Base-by-base conservation (phyloP, 176 grass and related monocot genomes). In the Phyllostachys edulis region DNA sequence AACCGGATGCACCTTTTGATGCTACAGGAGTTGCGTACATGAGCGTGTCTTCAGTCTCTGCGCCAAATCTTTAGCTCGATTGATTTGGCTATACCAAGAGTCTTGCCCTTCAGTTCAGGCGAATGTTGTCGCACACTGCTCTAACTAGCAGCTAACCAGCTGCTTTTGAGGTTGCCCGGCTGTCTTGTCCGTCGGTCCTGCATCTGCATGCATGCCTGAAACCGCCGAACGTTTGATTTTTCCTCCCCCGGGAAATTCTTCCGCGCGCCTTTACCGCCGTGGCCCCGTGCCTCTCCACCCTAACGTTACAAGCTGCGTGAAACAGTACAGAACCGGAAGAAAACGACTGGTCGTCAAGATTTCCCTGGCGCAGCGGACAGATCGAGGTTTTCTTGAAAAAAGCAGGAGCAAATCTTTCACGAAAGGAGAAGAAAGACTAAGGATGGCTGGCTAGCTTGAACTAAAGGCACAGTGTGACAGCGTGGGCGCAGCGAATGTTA, bases 311-410 rank as follows among this genome's bases (percentile, higher is more conserved):
- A 37, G 68, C 26, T 34, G 41, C 56, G 20, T 69, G 71, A 41
- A 41, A 8, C 71, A 63, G 56, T 10, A 9, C 40, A 6, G 4
- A 23, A 4, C 42, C 15, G 9, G 7, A 41, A 34, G 89, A 90
- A 90, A 90, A 65, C 42, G 80, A 87, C 80, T 1, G 5, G 67
- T 67, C 73, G 87, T n/a, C 45, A 41, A n/a, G 23, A 42, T 18
- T 21, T 1, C 20, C 17, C 20, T 8, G 61, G 6, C 39, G 82
- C 49, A 67, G 80, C 84, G 89, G 89, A 84, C 84, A 80, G 80
- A 87, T 73, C 67, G 80, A 90, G 80, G 84, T 83, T 83, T 87
- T 59, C 21, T 23, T 8, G 29, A 29, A 62, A 62, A 46, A 86
- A 90, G 71, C 56, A 21, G 59, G 49, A 39, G 39, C 21, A 57